phyloP scores from a whole-genome alignment of 257 asterid genomes.

The Haberlea rhodopensis region DNA sequence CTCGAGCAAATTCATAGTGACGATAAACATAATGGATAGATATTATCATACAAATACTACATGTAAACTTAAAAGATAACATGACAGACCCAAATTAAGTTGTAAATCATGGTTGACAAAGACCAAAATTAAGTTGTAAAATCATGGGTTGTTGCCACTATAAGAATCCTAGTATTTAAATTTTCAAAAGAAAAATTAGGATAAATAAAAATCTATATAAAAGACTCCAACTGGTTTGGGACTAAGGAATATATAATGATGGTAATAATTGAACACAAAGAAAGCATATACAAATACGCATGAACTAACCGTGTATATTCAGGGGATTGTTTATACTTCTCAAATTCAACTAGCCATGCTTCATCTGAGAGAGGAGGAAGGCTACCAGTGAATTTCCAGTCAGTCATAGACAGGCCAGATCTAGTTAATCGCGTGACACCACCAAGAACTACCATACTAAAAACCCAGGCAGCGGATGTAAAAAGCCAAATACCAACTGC shows the following conservation, averaged over 20 bases:
- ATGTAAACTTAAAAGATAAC: too few species aligned
- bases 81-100: background rate
- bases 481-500: constrained; percentile 93
- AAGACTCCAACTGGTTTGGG: background rate
- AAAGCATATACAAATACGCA: constrained; percentile 15
- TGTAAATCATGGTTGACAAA: background rate
- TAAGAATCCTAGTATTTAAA: background rate
- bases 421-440: constrained; percentile 88
- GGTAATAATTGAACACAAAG: constrained; percentile 6
- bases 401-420: constrained; percentile 98
- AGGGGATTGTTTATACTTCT: constrained; percentile 89
- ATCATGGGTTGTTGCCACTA: background rate
- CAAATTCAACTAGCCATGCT: constrained; percentile 81
- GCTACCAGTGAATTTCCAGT: constrained; percentile 90
- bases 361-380: constrained; percentile 90
- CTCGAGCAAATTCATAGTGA: background rate
- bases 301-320: constrained; percentile 74
- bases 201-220: too few species aligned
- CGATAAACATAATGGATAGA: background rate
- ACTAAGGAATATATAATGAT: background rate
- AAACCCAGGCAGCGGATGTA: constrained; percentile 91
- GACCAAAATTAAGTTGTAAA: background rate
- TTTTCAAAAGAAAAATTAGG: background rate
- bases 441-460: constrained; percentile 94
- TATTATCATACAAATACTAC: background rate